Base-by-base conservation (phyloP, 345 rosid species). In the Sonneratia alba region DNA sequence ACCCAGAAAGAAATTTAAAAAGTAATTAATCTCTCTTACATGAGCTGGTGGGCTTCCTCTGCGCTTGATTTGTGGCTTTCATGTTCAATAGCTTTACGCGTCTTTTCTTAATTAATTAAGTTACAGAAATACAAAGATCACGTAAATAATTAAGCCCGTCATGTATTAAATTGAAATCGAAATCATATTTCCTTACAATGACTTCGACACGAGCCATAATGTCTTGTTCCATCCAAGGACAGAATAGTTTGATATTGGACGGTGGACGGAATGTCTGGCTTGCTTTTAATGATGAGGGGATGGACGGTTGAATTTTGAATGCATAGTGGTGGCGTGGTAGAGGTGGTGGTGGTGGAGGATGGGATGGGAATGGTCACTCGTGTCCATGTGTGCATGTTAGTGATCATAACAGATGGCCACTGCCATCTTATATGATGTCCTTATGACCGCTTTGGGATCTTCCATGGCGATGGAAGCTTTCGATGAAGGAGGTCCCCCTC, bases 351-450 rank as follows among this genome's bases (percentile, higher is more conserved):
- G 10, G 32, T 27, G 10, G 45, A 1, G 45, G 45, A 42, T 9
- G 45, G 45, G 45, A 42, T 42, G 45, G 32, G 32, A 27, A 27
- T 27, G 32, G 32, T 27, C 32, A 0, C 32, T 71, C 78, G 79
- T 70, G 71, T 71, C 76, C 84, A 79, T 83, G 79, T 78, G 80
- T 73, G 34, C 74, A 76, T 70, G 79, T 75, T 79, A 45, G 73
- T 70, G 80, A 71, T 80, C 67, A 74, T 76, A 78, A 27, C 32
- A 27, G 0, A 27, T 74, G 74, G 61, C 32, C 32, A 27, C 1
- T 43, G 70, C 11, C 67, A 38, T 40, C 22, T 38, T 36, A 42
- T 62, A 38, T 32, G 32, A 55, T 68, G 22, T 27, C 65, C 61
- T 71, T 47, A 18, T 59, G 69, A 79, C 78, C 71, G 77, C 67